phyloP scores from a whole-genome alignment of 1,284 basidiomycete genomes.

The Xerocomus minutiporus region DNA sequence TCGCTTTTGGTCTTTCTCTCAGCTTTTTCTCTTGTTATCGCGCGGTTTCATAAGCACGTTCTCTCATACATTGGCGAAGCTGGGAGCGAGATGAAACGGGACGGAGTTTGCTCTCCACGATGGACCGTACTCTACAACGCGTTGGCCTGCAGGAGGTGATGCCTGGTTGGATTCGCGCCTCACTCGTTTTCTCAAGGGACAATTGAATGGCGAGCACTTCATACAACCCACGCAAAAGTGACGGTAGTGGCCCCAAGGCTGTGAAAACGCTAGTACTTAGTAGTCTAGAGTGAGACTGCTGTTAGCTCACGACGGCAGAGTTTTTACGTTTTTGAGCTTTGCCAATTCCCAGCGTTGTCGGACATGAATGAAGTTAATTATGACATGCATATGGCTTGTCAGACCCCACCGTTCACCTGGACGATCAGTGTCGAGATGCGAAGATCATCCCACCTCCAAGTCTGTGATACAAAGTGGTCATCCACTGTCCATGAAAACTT shows the following conservation, averaged over 20 bases:
- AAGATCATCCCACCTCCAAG: conserved; percentile 10
- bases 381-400: conserved; percentile 3
- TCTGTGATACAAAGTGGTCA: background rate
- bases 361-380: conserved; percentile 22
- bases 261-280: background rate
- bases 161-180: conserved; percentile 17
- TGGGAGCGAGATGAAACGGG: conserved; percentile 17
- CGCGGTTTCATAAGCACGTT: conserved; percentile 7
- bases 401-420: conserved; percentile 10
- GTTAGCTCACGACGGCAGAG: background rate
- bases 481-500: background rate
- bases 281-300: background rate
- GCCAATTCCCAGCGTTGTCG: conserved; percentile 10
- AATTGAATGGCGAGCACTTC: background rate
- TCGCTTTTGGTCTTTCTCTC: background rate
- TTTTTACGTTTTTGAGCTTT: conserved; percentile 9
- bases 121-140: conserved; percentile 14
- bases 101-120: conserved; percentile 7
- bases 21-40: background rate
- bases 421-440: conserved; percentile 16
- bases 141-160: conserved; percentile 22
- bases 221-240: background rate
- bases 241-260: background rate
- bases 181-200: background rate
- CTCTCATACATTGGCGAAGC: background rate